Conservation (phyloP, 345 rosid species). For the Boechera stricta region DNA sequence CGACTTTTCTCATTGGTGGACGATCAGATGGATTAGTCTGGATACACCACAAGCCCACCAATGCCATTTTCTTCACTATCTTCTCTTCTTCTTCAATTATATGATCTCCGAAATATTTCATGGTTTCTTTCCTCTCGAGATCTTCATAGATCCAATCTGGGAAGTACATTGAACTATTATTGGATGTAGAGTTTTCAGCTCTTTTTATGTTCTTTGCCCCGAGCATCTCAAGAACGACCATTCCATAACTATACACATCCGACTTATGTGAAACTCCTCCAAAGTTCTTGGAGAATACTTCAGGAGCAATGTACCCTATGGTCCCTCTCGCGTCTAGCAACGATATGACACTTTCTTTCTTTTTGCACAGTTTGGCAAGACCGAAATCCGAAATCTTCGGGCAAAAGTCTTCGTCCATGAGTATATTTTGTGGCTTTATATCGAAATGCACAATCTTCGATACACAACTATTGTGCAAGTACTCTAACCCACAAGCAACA, state of each 20-base stretch:
- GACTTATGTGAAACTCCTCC: conserved; percentile 51
- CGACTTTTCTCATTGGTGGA: conserved; percentile 44
- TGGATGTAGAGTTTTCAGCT: conserved; percentile 8
- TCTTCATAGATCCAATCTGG: conserved; percentile 42
- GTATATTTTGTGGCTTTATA: conserved; percentile 57
- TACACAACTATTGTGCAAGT: conserved; percentile 55
- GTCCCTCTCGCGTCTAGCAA: conserved; percentile 43
- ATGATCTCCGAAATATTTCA: not conserved
- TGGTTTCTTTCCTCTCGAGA: conserved; percentile 16
- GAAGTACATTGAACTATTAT: conserved; percentile 22
- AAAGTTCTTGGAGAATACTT: conserved; percentile 41
- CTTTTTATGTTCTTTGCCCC: conserved; percentile 24
- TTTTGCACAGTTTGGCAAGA: conserved; percentile 49
- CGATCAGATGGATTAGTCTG: conserved; percentile 42
- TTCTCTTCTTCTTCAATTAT: conserved; percentile 13
- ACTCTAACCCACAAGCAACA: conserved; percentile 53
- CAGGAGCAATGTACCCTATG: conserved; percentile 50
- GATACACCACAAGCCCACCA: conserved; percentile 50
- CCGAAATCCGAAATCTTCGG: conserved; percentile 59
- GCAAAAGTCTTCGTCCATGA: conserved; percentile 46
- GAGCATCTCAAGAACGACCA: conserved; percentile 43
- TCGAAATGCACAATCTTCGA: conserved; percentile 53
- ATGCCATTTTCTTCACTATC: conserved; percentile 33
- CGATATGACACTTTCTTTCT: conserved; percentile 45
- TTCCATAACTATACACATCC: conserved; percentile 51